phyloP scores from a whole-genome alignment of 495 filamentous ascomycete species.

The Daldinia grandis region DNA sequence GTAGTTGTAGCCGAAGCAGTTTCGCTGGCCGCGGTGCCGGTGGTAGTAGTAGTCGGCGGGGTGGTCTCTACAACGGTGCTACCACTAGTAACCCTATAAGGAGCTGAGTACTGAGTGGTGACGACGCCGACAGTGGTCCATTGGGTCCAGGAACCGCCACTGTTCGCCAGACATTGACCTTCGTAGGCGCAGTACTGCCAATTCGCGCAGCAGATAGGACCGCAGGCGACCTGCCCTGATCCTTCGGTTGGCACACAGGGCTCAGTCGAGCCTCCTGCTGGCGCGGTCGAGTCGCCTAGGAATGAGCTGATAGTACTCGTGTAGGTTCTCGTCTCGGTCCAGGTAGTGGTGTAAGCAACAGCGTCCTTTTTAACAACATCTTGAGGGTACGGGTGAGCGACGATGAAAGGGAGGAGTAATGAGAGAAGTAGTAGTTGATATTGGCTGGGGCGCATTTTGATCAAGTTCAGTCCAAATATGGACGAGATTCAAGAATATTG shows the following conservation, averaged over 20 bases:
- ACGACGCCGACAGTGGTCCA: constrained; percentile 51
- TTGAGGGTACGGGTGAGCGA: constrained; percentile 53
- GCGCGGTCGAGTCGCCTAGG: constrained; percentile 50
- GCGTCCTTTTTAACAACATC: constrained; percentile 48
- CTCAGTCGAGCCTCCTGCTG: constrained; percentile 44
- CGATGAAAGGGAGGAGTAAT: constrained; percentile 48
- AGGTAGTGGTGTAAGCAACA: constrained; percentile 73
- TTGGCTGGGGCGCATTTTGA: constrained; percentile 41
- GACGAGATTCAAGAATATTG: constrained; percentile 23
- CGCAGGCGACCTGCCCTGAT: constrained; percentile 72
- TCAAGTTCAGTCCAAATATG: constrained; percentile 24
- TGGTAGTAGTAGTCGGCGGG: constrained; percentile 52
- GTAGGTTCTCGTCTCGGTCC: constrained; percentile 71
- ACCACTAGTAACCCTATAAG: constrained; percentile 75
- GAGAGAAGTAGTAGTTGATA: constrained; percentile 30
- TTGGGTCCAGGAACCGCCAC: constrained; percentile 46
- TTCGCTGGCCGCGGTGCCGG: constrained; percentile 52
- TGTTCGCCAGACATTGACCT: constrained; percentile 56
- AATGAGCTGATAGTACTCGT: constrained; percentile 70
- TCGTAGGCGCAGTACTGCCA: constrained; percentile 70
- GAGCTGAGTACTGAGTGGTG: constrained; percentile 63
- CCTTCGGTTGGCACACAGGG: constrained; percentile 63
- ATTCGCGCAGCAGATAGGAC: constrained; percentile 75
- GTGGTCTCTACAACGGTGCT: constrained; percentile 48
- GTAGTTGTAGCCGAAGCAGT: constrained; percentile 56